These are phyloP conservation scores for Dalbergia cultrata DNA, from an alignment of 306 rosid species.

Conservation along the genomic window DNA sequence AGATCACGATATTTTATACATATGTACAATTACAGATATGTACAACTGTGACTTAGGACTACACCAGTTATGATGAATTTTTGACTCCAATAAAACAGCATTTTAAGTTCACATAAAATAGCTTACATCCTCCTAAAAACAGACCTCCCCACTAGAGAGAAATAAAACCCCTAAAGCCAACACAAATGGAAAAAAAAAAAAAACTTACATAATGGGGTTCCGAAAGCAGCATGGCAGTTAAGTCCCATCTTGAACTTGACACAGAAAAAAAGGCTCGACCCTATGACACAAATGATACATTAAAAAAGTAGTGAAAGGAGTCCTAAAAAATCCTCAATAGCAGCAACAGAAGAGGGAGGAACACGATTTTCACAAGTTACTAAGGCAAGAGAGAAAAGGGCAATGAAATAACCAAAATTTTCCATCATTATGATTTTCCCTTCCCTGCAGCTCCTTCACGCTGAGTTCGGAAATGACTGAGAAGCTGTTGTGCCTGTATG, in stretches of 20 bases:
- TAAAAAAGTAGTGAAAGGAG: constrained; percentile 44
- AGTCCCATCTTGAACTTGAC: background rate
- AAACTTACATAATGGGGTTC: background rate
- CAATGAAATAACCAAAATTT: constrained; percentile 48
- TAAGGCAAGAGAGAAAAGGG: constrained; percentile 31
- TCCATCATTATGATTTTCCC: constrained; percentile 65
- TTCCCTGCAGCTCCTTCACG: constrained; percentile 81
- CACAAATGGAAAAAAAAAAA: constrained; percentile 26
- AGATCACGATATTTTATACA: constrained; percentile 42
- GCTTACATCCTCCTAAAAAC: constrained; percentile 30
- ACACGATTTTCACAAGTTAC: constrained; percentile 3
- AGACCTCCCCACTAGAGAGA: constrained; percentile 24
- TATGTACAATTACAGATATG: constrained; percentile 46
- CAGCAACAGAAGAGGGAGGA: constrained; percentile 37
- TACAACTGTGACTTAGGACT: constrained; percentile 45
- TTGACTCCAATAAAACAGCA: constrained; percentile 36
- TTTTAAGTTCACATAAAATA: constrained; percentile 27
- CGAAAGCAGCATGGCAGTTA: background rate
- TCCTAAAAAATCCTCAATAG: constrained; percentile 30
- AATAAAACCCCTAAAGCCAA: constrained; percentile 33
- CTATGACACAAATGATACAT: constrained; percentile 43
- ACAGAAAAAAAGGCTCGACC: background rate
- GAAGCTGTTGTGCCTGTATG: constrained; percentile 95
- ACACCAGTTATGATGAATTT: background rate
- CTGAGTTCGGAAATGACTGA: constrained; percentile 91